Conservation (phyloP, 2,329 filamentous ascomycete species). For the Sclerotinia borealis region DNA sequence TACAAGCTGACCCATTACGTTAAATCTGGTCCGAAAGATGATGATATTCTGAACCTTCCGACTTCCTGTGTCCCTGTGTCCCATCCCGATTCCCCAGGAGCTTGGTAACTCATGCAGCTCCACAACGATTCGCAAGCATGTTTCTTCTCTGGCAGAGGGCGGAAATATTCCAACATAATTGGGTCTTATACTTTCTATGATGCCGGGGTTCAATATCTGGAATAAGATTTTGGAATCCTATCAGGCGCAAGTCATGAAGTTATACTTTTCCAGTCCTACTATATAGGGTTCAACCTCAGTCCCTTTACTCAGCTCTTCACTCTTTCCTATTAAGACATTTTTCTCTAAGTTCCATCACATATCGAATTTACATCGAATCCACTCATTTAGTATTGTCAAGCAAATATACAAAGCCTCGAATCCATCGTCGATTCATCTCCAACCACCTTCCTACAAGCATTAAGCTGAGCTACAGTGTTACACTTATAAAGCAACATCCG, state of each 20-base stretch:
- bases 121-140: constrained; percentile 4
- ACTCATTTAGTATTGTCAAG: background rate
- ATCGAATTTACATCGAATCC: background rate
- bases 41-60: background rate
- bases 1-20: background rate
- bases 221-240: constrained; percentile 7
- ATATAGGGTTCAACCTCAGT: background rate
- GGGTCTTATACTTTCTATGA: constrained; percentile 8
- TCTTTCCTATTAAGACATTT: background rate
- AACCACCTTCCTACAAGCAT: background rate
- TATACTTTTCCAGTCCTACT: background rate
- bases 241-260: constrained; percentile 7
- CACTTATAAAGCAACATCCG: background rate
- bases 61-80: background rate
- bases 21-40: constrained; percentile 1
- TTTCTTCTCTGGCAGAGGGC: constrained; percentile 1
- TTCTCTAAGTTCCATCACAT: background rate
- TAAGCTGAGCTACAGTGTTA: background rate
- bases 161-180: constrained; percentile 3
- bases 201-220: constrained; percentile 3
- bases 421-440: background rate
- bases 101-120: constrained; percentile 5
- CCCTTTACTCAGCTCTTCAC: background rate
- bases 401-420: background rate
- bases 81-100: constrained; percentile 1